A percentile compares a stretch with the other conserved stretches of the same genome.
Evolutionary conservation across 2,329 filamentous ascomycete genomes (phyloP).

Genomic region (Beauveria varroae): DNA sequence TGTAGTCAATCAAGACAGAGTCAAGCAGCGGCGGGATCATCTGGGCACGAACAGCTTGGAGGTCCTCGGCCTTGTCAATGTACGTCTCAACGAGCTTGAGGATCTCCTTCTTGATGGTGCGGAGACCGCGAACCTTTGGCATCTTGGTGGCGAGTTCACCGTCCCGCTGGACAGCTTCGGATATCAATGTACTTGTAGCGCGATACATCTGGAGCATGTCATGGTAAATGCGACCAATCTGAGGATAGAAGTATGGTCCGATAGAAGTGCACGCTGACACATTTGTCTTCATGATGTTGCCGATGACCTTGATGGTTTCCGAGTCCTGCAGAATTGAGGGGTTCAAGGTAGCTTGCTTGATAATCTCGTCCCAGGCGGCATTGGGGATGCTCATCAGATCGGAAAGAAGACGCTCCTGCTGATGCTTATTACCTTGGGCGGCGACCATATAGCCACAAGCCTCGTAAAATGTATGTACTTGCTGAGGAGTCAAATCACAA

Average conservation of each 20-base stretch:
- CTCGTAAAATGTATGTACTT: slow-evolving; percentile 98
- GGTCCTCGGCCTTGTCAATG: slow-evolving; percentile 93
- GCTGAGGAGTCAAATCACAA: slow-evolving; percentile 87
- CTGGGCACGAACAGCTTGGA: slow-evolving; percentile 84
- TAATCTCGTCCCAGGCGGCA: slow-evolving; percentile 91
- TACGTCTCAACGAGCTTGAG: slow-evolving; percentile 97
- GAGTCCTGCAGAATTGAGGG: slow-evolving; percentile 81
- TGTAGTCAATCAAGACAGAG: slow-evolving; percentile 91
- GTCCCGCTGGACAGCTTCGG: slow-evolving; percentile 79
- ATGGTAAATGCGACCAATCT: slow-evolving; percentile 94
- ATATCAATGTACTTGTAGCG: slow-evolving; percentile 92
- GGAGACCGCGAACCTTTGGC: slow-evolving; percentile 87
- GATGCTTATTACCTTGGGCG: slow-evolving; percentile 88
- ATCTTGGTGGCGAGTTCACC: slow-evolving; percentile 94
- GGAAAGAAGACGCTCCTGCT: slow-evolving; percentile 83
- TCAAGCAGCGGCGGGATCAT: slow-evolving; percentile 96
- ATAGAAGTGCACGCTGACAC: slow-evolving; percentile 97
- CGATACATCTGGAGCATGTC: slow-evolving; percentile 99
- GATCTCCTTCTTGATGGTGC: slow-evolving; percentile 99
- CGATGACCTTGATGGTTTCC: slow-evolving; percentile 96
- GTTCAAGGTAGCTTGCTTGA: slow-evolving; percentile 76
- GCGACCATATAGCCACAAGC: slow-evolving; percentile 99
- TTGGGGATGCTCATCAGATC: slow-evolving; percentile 95
- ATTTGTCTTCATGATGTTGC: slow-evolving; percentile 99
- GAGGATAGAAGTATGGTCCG: slow-evolving; percentile 94